Evolutionary conservation across 2,329 filamentous ascomycete genomes (phyloP), one percentile per base, ranked within the genome.

Genomic region (Capronia americana): DNA sequence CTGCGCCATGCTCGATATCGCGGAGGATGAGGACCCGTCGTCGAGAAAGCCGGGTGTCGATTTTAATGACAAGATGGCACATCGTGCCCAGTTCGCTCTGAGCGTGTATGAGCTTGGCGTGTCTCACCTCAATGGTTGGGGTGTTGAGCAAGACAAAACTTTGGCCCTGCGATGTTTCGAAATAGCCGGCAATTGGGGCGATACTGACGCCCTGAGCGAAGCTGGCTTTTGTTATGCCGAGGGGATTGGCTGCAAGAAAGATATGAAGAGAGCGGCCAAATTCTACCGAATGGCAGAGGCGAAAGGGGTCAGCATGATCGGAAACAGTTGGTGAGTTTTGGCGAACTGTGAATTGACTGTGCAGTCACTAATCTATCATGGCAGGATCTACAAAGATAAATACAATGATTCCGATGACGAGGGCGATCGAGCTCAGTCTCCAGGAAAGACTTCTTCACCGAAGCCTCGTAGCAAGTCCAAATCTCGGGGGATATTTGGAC

Each of bases 111-210:
- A 99, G 80, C 84, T 99, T 26, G 95, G 95, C 3, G 93, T 97
- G 28, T 96, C 92, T 76, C 94, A 98, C 76, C 93, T 97, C 88
- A 97, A 99, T 73, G 95, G 95, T 4, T 99, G 95, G 95, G 95
- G 95, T 17, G 96, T 96, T 46, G 88, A 94, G 72, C 93, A 96
- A 78, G 95, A 99, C 76, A 96, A 95, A 77, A 81, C 86, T 4
- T 85, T 98, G 66, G 95, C 93, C 0, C 79, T 99, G 74, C 87
- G 93, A 61, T 99, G 95, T 77, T 99, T 97, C 76, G 95, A 99
- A 78, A 97, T 98, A 73, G 95, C 95, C 50, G 94, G 92, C 60
- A 90, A 87, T 70, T 99, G 95, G 95, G 95, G 95, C 38, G 95
- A 99, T 79, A 89, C 91, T 5, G 95, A 99, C 80, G 95, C 95